A percentile compares a stretch with the other conserved stretches of the same genome.
Conservation (phyloP, 129 eudicot species). For the Lactuca saligna region DNA sequence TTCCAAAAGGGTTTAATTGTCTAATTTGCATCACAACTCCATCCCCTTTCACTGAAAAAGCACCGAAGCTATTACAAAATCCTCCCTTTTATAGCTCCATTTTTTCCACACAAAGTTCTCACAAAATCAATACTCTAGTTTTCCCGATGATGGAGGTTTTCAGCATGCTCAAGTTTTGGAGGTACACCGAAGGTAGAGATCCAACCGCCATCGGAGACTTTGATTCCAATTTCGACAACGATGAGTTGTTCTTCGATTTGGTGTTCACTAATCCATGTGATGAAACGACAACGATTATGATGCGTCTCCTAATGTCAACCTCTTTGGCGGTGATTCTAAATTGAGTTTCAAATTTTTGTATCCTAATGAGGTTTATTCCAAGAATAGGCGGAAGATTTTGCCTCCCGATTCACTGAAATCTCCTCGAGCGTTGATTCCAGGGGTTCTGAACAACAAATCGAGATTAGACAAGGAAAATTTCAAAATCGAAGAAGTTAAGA, state of each 20-base stretch:
- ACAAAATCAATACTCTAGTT: constrained; percentile 31
- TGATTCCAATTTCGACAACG: constrained; percentile 41
- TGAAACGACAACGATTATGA: neutral
- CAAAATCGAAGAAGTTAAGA: constrained; percentile 38
- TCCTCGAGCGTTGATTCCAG: constrained; percentile 48
- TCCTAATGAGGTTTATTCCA: constrained; percentile 29
- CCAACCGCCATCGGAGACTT: neutral
- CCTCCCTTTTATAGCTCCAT: neutral
- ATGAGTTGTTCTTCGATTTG: constrained; percentile 79
- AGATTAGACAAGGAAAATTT: constrained; percentile 25
- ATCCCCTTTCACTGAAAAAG: neutral
- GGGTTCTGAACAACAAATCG: constrained; percentile 36
- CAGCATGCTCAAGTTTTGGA: constrained; percentile 72
- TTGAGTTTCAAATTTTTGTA: constrained; percentile 32
- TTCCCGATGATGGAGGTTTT: constrained; percentile 53
- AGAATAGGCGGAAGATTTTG: constrained; percentile 3
- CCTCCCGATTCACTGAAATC: constrained; percentile 28
- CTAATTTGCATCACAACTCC: neutral
- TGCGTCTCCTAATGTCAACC: neutral
- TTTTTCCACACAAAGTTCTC: neutral
- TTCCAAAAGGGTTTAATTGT: no score
- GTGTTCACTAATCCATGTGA: constrained; percentile 34
- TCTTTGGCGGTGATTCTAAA: neutral
- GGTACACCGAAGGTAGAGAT: constrained; percentile 30
- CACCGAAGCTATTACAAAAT: constrained; percentile 8